phyloP scores from a whole-genome alignment of 768 basidiomycete species.

The Lactifluus volemus region DNA sequence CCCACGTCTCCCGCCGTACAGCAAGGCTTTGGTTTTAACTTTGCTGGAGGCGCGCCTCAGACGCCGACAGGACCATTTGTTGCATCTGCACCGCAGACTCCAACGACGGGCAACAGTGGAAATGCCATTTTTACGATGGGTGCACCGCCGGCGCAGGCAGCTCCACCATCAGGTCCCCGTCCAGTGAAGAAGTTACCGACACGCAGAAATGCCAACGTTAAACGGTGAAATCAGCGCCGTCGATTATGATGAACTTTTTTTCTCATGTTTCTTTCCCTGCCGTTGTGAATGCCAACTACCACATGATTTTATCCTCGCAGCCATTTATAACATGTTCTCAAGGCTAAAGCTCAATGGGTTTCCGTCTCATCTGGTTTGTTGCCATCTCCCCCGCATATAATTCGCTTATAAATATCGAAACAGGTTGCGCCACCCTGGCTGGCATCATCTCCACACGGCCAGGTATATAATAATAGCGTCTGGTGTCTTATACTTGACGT shows the following conservation, averaged over 20 bases:
- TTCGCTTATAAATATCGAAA: background rate
- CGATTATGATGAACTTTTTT: background rate
- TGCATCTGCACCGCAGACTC: slow-evolving; percentile 17
- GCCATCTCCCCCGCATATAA: background rate
- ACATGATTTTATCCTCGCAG: background rate
- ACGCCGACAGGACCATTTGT: slow-evolving; percentile 25
- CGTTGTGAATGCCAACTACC: background rate
- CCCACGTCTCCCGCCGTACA: slow-evolving; percentile 28
- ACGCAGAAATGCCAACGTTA: slow-evolving; percentile 23
- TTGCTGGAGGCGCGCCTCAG: slow-evolving; percentile 19
- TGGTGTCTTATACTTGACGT: background rate
- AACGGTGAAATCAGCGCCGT: background rate
- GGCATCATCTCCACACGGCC: background rate
- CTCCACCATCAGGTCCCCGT: slow-evolving; percentile 18
- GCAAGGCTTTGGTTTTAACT: slow-evolving; percentile 22
- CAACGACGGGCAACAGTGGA: slow-evolving; percentile 4
- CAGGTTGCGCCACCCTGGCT: slow-evolving; percentile 1
- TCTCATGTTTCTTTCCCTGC: background rate
- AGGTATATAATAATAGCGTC: background rate
- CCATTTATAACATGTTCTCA: background rate
- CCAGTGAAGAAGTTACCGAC: slow-evolving; percentile 28
- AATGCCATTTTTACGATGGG: slow-evolving; percentile 27
- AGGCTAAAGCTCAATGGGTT: background rate
- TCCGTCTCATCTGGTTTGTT: slow-evolving; percentile 2
- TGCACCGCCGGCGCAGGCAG: slow-evolving; percentile 19